Evolutionary conservation across 768 basidiomycete species (phyloP).

Genomic region (Pilatotrama ljubarskyi): DNA sequence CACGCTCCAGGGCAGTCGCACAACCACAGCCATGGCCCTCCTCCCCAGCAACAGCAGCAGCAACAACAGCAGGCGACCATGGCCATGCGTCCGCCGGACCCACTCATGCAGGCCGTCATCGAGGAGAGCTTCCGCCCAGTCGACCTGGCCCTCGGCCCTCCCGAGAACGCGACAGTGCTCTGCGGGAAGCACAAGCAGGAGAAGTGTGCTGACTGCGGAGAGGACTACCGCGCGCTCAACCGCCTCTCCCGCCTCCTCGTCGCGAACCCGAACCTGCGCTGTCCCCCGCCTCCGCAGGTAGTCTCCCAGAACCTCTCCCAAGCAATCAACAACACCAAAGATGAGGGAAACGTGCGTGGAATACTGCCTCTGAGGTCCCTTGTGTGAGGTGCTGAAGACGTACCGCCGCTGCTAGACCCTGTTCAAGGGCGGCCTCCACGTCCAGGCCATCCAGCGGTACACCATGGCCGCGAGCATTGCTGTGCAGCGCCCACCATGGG

Average conservation of each 20-base stretch:
- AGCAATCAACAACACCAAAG: slow-evolving; percentile 77
- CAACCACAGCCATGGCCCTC: slow-evolving; percentile 44
- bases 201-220: slow-evolving; percentile 69
- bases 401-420: slow-evolving; percentile 48
- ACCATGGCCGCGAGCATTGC: slow-evolving; percentile 76
- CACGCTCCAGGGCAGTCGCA: slow-evolving; percentile 61
- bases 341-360: slow-evolving; percentile 87
- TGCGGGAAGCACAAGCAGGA: slow-evolving; percentile 71
- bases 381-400: not conserved
- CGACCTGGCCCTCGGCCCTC: slow-evolving; percentile 51
- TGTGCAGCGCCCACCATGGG: slow-evolving; percentile 85
- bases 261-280: slow-evolving; percentile 67
- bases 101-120: slow-evolving; percentile 71
- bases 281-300: slow-evolving; percentile 80
- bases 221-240: slow-evolving; percentile 78
- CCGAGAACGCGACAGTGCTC: slow-evolving; percentile 54
- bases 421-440: slow-evolving; percentile 75
- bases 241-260: slow-evolving; percentile 71
- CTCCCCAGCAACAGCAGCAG: slow-evolving; percentile 35
- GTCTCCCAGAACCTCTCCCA: slow-evolving; percentile 74
- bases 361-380: not conserved
- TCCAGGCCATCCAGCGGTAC: slow-evolving; percentile 76
- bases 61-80: slow-evolving; percentile 45
- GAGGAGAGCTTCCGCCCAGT: slow-evolving; percentile 70
- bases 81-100: slow-evolving; percentile 54